Evolutionary conservation across 768 basidiomycete genomes (phyloP).

Genomic region (Leccinellum albellum): DNA sequence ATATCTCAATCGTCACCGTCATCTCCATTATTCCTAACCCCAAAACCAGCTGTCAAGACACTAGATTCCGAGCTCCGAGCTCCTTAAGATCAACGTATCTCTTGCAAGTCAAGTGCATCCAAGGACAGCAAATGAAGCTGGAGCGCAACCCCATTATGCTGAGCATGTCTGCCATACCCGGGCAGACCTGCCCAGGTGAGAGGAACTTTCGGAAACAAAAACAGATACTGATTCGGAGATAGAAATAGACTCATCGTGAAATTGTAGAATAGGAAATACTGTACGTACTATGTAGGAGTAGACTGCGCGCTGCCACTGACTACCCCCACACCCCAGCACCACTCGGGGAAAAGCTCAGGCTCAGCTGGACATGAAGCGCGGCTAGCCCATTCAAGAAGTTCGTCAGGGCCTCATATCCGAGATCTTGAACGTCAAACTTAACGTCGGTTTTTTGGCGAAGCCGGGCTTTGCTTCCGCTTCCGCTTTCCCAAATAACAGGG

Average conservation of each 20-base stretch:
- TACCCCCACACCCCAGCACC: neutral
- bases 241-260: constrained; percentile 6
- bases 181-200: neutral
- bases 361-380: neutral
- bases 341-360: neutral
- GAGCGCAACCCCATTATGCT: constrained; percentile 2
- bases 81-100: neutral
- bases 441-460: neutral
- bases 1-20: neutral
- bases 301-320: neutral
- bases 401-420: neutral
- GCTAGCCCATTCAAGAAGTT: neutral
- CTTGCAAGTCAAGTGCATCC: neutral
- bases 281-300: neutral
- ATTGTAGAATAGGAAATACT: neutral
- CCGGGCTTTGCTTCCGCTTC: neutral
- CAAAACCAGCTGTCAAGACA: neutral
- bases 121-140: neutral
- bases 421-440: constrained; percentile 9
- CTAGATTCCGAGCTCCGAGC: neutral
- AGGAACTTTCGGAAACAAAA: constrained; percentile 14
- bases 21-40: neutral
- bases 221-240: neutral
- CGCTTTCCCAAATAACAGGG: neutral
- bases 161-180: constrained; percentile 15